phyloP scores from a whole-genome alignment of 2,329 filamentous ascomycete genomes.

The Alternaria solani region DNA sequence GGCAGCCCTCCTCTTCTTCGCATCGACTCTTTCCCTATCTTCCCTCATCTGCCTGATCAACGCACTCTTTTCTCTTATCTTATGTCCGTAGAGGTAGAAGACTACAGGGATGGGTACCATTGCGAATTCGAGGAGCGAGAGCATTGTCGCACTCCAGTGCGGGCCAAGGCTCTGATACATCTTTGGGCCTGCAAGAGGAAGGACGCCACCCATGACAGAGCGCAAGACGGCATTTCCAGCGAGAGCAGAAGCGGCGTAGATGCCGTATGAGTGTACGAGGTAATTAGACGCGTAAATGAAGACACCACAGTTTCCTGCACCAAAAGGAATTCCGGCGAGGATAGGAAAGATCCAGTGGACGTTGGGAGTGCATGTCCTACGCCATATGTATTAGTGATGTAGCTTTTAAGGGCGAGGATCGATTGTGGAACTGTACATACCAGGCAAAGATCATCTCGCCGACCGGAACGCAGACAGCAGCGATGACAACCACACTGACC shows the following conservation, averaged over 20 bases:
- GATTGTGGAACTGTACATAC: conserved; percentile 43
- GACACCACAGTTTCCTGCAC: conserved; percentile 75
- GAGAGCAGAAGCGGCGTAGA: conserved; percentile 82
- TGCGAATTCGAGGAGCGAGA: conserved; percentile 75
- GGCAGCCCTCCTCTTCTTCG: conserved; percentile 49
- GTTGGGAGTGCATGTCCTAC: conserved; percentile 66
- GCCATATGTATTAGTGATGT: neutral
- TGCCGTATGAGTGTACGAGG: conserved; percentile 77
- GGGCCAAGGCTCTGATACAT: conserved; percentile 69
- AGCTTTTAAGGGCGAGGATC: neutral
- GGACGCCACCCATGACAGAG: conserved; percentile 75
- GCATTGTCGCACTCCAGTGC: conserved; percentile 79
- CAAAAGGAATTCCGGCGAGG: conserved; percentile 80
- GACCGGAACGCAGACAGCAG: conserved; percentile 74
- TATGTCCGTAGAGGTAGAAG: conserved; percentile 71
- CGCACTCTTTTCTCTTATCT: conserved; percentile 63
- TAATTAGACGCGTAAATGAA: conserved; percentile 89
- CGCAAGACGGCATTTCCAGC: conserved; percentile 81
- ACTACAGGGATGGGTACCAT: conserved; percentile 82
- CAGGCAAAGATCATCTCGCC: conserved; percentile 89
- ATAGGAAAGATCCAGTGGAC: conserved; percentile 87
- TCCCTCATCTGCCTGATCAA: conserved; percentile 61
- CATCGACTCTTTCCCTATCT: conserved; percentile 54
- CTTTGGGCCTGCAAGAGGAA: conserved; percentile 76
- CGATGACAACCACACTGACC: conserved; percentile 80